Evolutionary conservation across 352 stramenopile genomes (phyloP), one percentile per base, ranked within the genome.

Genomic region (Aphanomyces euteiches): DNA sequence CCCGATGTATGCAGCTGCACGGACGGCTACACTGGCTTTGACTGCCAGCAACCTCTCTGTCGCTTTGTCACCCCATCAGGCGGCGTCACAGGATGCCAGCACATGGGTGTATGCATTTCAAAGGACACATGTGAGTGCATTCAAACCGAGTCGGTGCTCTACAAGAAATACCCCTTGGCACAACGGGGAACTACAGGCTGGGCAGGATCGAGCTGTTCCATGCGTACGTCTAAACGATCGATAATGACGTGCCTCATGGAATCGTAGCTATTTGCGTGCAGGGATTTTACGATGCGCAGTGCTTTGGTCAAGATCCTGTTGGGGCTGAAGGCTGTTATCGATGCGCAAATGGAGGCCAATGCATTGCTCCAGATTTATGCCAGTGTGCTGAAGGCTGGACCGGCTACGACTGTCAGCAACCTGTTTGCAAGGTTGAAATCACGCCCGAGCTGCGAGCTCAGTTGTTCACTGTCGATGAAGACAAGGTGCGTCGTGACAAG

Each of bases 101-200:
- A 99, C 72, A 88, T 89, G 28, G 96, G 96, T 3, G 83, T 98
- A 7, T 99, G 96, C 69, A 72, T 86, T 6, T 80, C 78, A 66
- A 98, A 98, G 75, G 95, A 99, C 81, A 77, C 79, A 45, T 99
- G 96, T 63, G 75, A 77, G 28, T 99, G 96, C 76, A 84, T 98
- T 65, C 85, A 89, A 36, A 82, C 93, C n/a, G 64, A 84, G 36
- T 98, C 90, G 19, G 79, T 89, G 28, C 79, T 99, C 34, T 80
- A 88, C 63, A 75, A 88, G 56, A 80, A 85, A 10, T 81, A 98
- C 69, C 72, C 79, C 4, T 78, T 84, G 7, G 84, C 90, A 17
- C 82, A 90, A 12, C 73, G 80, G 10, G 93, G 90, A 0, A 63
- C 87, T n/a, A 99, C 96, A 21, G 96, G 96, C 2, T 99, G 86